phyloP scores from a whole-genome alignment of 2,329 filamentous ascomycete species.

The Dendryphion nanum region DNA sequence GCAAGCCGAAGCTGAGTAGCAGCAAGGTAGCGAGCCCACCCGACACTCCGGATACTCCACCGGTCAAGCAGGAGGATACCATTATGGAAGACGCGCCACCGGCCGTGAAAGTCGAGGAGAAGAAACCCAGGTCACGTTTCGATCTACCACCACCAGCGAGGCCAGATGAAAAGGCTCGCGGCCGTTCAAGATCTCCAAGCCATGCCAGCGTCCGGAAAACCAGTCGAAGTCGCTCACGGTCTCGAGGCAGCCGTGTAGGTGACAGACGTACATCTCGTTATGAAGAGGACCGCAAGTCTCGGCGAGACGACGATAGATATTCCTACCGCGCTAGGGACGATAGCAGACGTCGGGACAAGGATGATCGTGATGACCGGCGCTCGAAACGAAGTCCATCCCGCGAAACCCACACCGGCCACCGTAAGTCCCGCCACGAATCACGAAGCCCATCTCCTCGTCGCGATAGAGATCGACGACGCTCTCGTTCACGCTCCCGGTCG shows the following conservation, averaged over 20 bases:
- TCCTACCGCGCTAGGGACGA: slow-evolving; percentile 19
- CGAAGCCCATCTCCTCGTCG: slow-evolving; percentile 26
- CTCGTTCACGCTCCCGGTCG: slow-evolving; percentile 18
- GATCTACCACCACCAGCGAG: slow-evolving; percentile 22
- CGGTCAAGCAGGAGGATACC: slow-evolving; percentile 1
- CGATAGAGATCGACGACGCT: slow-evolving; percentile 19
- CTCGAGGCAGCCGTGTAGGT: slow-evolving; percentile 31
- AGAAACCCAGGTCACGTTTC: slow-evolving; percentile 19
- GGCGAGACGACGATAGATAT: slow-evolving; percentile 13
- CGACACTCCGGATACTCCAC: slow-evolving; percentile 13
- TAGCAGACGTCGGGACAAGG: slow-evolving; percentile 18
- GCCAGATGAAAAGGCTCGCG: slow-evolving; percentile 23
- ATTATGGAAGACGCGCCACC: slow-evolving; percentile 27
- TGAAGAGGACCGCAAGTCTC: slow-evolving; percentile 15
- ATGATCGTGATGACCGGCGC: slow-evolving; percentile 20
- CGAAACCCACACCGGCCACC: slow-evolving; percentile 25
- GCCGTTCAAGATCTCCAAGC: slow-evolving; percentile 31
- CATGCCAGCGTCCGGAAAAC: slow-evolving; percentile 22
- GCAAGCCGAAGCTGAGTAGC: slow-evolving; percentile 6
- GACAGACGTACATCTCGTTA: slow-evolving; percentile 22
- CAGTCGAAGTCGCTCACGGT: slow-evolving; percentile 29
- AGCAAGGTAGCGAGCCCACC: slow-evolving; percentile 4
- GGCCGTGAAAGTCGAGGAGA: slow-evolving; percentile 13
- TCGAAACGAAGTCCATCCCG: slow-evolving; percentile 30
- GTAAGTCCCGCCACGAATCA: slow-evolving; percentile 27